These are phyloP conservation scores for Paecilomyces variotii DNA, from an alignment of 2,329 filamentous ascomycete species.

Conservation along the genomic window DNA sequence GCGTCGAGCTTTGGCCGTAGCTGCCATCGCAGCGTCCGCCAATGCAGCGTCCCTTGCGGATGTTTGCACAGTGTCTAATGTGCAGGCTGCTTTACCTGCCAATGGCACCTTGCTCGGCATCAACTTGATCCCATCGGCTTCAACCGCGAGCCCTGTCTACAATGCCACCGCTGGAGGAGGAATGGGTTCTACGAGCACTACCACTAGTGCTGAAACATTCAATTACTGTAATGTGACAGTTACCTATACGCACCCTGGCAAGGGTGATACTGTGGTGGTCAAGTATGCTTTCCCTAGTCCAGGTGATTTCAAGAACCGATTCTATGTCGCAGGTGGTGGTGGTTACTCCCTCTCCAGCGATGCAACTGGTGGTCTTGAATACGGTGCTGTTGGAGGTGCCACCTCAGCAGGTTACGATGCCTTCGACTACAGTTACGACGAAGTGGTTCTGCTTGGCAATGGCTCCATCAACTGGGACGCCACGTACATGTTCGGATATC, in stretches of 20 bases:
- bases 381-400: slow-evolving; percentile 42
- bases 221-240: slow-evolving; percentile 41
- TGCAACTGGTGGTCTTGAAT: slow-evolving; percentile 39
- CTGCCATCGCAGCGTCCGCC: slow-evolving; percentile 19
- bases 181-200: slow-evolving; percentile 3
- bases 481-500: slow-evolving; percentile 44
- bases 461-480: slow-evolving; percentile 43
- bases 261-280: slow-evolving; percentile 28
- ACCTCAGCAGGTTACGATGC: slow-evolving; percentile 46
- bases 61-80: slow-evolving; percentile 36
- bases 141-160: slow-evolving; percentile 33
- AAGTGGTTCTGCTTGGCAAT: slow-evolving; percentile 30
- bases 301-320: slow-evolving; percentile 38
- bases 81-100: slow-evolving; percentile 35
- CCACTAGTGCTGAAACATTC: slow-evolving; percentile 8
- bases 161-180: slow-evolving; percentile 23
- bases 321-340: slow-evolving; percentile 40
- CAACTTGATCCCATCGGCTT: slow-evolving; percentile 32
- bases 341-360: slow-evolving; percentile 44
- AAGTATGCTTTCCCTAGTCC: slow-evolving; percentile 39
- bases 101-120: slow-evolving; percentile 37
- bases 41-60: slow-evolving; percentile 30
- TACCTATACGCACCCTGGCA: slow-evolving; percentile 38
- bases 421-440: slow-evolving; percentile 35
- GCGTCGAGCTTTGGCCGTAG: slow-evolving; percentile 13